Percentiles rank a stretch among this genome's conserved stretches.
phyloP scores from a whole-genome alignment of 441 rosid genomes.

The Erodium moschatum region DNA sequence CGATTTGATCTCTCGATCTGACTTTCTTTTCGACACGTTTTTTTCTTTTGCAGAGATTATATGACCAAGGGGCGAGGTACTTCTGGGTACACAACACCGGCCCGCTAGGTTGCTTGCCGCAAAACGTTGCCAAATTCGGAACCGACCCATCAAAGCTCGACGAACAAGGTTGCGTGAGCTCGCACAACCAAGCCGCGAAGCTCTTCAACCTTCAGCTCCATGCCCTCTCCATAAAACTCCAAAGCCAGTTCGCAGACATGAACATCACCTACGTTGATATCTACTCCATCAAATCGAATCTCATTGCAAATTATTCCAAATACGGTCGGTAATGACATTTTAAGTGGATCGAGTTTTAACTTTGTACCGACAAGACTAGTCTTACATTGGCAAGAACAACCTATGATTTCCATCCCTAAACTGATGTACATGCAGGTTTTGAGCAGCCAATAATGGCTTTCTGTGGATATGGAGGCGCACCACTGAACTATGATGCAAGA shows the following conservation, averaged over 20 bases:
- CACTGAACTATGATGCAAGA: conserved; percentile 64
- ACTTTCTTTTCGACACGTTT: background rate
- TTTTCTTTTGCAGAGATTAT: conserved; percentile 45
- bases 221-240: conserved; percentile 53
- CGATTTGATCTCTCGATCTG: background rate
- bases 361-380: no score
- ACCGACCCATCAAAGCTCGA: conserved; percentile 70
- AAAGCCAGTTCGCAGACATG: conserved; percentile 49
- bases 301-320: conserved; percentile 59
- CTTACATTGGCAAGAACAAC: no score
- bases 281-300: conserved; percentile 58
- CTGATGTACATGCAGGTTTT: conserved; percentile 45
- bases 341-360: no score
- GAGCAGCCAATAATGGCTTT: conserved; percentile 84
- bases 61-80: conserved; percentile 71
- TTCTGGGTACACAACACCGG: conserved; percentile 94
- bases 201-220: conserved; percentile 80
- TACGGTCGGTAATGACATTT: conserved; percentile 38
- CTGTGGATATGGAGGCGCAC: conserved; percentile 80
- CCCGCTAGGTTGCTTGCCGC: conserved; percentile 85
- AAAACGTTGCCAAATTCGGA: conserved; percentile 78
- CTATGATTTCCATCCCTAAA: no score
- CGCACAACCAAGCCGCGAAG: conserved; percentile 76
- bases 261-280: conserved; percentile 67
- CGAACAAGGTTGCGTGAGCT: conserved; percentile 61